Evolutionary conservation across 2,329 filamentous ascomycete genomes (phyloP).

Genomic region (Fonsecaea multimorphosa): DNA sequence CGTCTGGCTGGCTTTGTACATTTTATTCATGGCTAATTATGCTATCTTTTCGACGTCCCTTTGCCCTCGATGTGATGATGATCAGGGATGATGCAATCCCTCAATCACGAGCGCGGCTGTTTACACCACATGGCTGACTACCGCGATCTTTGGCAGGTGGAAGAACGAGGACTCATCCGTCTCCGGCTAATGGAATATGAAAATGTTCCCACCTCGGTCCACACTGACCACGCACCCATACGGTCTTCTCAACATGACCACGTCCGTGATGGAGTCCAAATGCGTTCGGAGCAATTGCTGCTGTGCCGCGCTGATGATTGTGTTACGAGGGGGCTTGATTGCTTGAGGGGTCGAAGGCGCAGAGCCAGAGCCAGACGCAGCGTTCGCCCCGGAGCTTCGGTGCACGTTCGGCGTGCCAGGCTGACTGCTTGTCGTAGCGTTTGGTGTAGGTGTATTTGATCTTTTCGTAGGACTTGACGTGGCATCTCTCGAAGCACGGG

Average conservation of each 20-base stretch:
- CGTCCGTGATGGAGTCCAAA: constrained; percentile 84
- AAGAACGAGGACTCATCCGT: neutral
- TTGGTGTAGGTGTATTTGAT: constrained; percentile 42
- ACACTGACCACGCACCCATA: constrained; percentile 93
- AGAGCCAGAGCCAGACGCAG: too few relatives aligned
- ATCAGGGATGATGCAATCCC: neutral
- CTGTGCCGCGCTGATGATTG: constrained; percentile 86
- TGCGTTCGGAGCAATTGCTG: constrained; percentile 85
- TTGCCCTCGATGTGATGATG: neutral
- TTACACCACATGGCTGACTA: neutral
- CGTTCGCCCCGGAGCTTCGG: neutral
- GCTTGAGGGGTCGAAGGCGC: constrained; percentile 13
- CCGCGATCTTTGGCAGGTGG: neutral
- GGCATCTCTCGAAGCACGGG: constrained; percentile 15
- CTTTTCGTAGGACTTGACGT: constrained; percentile 8
- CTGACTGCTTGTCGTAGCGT: constrained; percentile 8
- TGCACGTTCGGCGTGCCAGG: constrained; percentile 20
- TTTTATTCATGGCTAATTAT: too few relatives aligned
- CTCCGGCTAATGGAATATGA: constrained; percentile 69
- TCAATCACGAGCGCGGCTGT: neutral
- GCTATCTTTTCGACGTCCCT: too few relatives aligned
- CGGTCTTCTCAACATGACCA: constrained; percentile 84
- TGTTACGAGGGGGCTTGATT: constrained; percentile 69
- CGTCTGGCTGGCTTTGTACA: too few relatives aligned
- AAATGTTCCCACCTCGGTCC: constrained; percentile 86